Evolutionary conservation across 805 yeast genomes (phyloP).

Genomic region (Yamadazyma tumulicola): DNA sequence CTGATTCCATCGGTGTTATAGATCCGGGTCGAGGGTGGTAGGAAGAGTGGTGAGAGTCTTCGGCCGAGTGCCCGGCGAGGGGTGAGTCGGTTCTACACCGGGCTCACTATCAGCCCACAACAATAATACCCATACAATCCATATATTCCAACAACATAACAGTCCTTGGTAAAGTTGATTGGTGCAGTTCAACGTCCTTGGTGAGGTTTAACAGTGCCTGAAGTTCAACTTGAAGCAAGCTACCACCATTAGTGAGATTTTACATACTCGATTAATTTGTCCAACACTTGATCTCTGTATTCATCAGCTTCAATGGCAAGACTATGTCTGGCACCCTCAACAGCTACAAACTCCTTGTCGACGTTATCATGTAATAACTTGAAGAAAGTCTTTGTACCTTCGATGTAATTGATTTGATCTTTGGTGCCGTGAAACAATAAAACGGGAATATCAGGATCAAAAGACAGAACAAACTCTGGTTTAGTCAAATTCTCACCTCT

Average conservation of each 20-base stretch:
- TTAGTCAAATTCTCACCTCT: slow-evolving; percentile 56
- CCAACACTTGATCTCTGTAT: slow-evolving; percentile 5
- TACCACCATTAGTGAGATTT: slow-evolving; percentile 1
- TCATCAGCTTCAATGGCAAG: slow-evolving; percentile 24
- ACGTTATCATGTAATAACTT: slow-evolving; percentile 27
- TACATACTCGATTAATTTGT: slow-evolving; percentile 6
- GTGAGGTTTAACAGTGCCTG: too few species aligned
- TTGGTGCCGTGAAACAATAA: slow-evolving; percentile 58
- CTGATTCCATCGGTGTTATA: too few species aligned
- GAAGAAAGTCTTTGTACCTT: slow-evolving; percentile 44
- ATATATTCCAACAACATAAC: too few species aligned
- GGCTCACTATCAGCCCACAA: too few species aligned
- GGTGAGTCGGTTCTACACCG: too few species aligned
- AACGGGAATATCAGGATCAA: slow-evolving; percentile 43
- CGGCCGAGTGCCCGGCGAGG: too few species aligned
- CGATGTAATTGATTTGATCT: slow-evolving; percentile 59
- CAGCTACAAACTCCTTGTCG: slow-evolving; percentile 25
- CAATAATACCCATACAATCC: too few species aligned
- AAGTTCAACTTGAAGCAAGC: too few species aligned
- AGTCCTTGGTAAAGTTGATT: too few species aligned
- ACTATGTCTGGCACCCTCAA: slow-evolving; percentile 40
- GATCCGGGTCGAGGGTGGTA: too few species aligned
- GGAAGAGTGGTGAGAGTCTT: too few species aligned
- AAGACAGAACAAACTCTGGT: slow-evolving; percentile 30
- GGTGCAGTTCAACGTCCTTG: too few species aligned